Base-by-base conservation (phyloP, 2,329 filamentous ascomycete genomes). In the Alternaria sp. region DNA sequence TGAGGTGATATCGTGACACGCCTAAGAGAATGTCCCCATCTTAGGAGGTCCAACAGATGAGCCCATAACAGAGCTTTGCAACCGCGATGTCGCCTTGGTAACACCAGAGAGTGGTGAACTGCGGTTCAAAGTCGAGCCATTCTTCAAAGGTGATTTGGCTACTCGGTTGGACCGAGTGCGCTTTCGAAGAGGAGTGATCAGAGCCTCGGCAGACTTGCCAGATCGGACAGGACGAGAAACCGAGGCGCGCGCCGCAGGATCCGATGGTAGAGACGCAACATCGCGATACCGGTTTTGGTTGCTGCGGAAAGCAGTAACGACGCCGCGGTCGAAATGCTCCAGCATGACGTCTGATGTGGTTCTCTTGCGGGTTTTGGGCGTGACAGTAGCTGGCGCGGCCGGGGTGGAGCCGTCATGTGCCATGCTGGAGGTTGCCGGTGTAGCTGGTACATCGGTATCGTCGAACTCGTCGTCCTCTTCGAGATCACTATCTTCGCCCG, bases 301-400 rank as follows among this genome's bases (percentile, higher is more conserved):
- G 58, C 75, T 77, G 29, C 76, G 72, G 66, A 78, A 78, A 10
- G 76, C 75, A 37, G 74, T 78, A 13, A 78, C 74, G 11, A 76
- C 82, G 29, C 83, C 84, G 9, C 89, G 90, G 49, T 63, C 79
- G 77, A 75, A 78, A 50, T 79, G 77, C 55, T 78, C 72, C 7
- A 78, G 73, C 72, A 78, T 77, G 21, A 68, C 70, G 58, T 78
- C 76, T 3, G 75, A 75, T 3, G 65, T 66, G 7, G 66, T 69
- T 39, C 70, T 68, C 58, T 67, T 74, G 39, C 69, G 72, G 13
- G 56, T 67, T 29, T 58, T 40, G 8, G 74, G 72, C 2, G 71
- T 72, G 26, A 63, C 63, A 6, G 58, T 55, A 26, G 63, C 45
- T 1, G 70, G 67, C 13, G 63, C 68, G n/a, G 69, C 72, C 13